Base-by-base conservation (phyloP, 2,329 filamentous ascomycete genomes). In the Cladosporium sp. region DNA sequence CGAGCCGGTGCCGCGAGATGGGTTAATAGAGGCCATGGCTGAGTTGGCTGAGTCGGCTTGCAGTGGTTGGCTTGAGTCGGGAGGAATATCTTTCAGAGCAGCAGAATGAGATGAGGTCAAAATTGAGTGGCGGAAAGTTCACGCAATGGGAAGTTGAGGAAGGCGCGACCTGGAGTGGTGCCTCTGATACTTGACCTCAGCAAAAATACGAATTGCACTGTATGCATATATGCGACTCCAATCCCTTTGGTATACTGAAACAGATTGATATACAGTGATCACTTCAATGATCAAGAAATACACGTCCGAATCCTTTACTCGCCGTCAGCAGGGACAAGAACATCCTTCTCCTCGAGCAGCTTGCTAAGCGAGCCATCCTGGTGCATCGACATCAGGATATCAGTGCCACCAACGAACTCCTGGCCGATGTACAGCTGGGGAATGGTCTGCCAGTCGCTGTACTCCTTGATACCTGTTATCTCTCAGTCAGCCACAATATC, bases 371-470 rank as follows among this genome's bases (percentile, higher is more conserved):
- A 93, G 31, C 95, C 95, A 75, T 92, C 96, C 81, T 97, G 91
- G 82, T 98, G 94, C 95, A 99, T 98, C 2, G 90, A 91, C 78
- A 98, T 90, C 72, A 99, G 80, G 70, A 99, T 99, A 79, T 99
- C 95, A 78, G 93, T 97, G n/a, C 95, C 95, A 64, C 95, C 95
- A 56, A 99, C 84, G 77, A 99, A 99, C 78, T 99, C 94, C 81
- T 94, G 94, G 69, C 96, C 88, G 61, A 99, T 85, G 80, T 98
- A 99, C 21, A 99, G 85, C 80, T 99, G 95, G 7, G 95, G 95
- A 77, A 99, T 98, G 23, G 95, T 99, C 16, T 95, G 95, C 95
- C 95, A 99, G 77, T 98, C 95, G 1, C 93, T 97, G 84, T 95
- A 99, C 81, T 99, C 94, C 82, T 99, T 99, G 82, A 99, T 97